These are phyloP conservation scores for Rusavskia elegans DNA, from an alignment of 495 filamentous ascomycete species.

Conservation along the genomic window DNA sequence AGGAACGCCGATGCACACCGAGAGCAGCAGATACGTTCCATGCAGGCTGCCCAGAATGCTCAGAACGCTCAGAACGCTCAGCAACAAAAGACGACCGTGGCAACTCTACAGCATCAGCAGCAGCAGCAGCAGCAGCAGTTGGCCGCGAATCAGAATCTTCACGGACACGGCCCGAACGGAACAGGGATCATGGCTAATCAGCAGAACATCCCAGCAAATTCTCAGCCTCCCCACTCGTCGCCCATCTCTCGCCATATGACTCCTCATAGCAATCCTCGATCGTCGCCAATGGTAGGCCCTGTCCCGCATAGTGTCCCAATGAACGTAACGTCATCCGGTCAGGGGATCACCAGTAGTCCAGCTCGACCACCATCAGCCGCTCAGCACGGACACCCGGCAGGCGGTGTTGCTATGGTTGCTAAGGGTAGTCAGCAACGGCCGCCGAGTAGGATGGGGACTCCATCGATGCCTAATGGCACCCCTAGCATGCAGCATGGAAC, in stretches of 20 bases:
- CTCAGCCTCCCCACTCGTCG: slow-evolving; percentile 59
- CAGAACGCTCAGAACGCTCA: slow-evolving; percentile 17
- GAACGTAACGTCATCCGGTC: slow-evolving; percentile 63
- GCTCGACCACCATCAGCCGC: slow-evolving; percentile 60
- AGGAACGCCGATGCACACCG: slow-evolving; percentile 21
- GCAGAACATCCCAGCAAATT: slow-evolving; percentile 42
- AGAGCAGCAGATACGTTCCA: slow-evolving; percentile 12
- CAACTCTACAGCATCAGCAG: slow-evolving; percentile 3
- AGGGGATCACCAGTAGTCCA: slow-evolving; percentile 58
- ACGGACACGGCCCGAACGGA: slow-evolving; percentile 17
- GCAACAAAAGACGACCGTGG: slow-evolving; percentile 8
- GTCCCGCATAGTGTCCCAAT: slow-evolving; percentile 50
- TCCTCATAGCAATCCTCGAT: slow-evolving; percentile 43
- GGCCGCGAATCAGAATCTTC: slow-evolving; percentile 30
- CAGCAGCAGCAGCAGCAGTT: slow-evolving; percentile 20
- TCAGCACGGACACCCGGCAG: slow-evolving; percentile 51
- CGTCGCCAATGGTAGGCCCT: slow-evolving; percentile 58
- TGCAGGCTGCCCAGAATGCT: not conserved
- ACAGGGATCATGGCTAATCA: slow-evolving; percentile 35
- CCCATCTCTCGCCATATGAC: slow-evolving; percentile 68
- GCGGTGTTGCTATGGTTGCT: slow-evolving; percentile 52
- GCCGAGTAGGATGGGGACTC: slow-evolving; percentile 55
- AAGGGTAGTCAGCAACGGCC: slow-evolving; percentile 69
- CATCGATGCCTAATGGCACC: slow-evolving; percentile 62
- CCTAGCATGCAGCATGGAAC: slow-evolving; percentile 63